Conservation (phyloP, 345 rosid genomes). For the Murraya paniculata region DNA sequence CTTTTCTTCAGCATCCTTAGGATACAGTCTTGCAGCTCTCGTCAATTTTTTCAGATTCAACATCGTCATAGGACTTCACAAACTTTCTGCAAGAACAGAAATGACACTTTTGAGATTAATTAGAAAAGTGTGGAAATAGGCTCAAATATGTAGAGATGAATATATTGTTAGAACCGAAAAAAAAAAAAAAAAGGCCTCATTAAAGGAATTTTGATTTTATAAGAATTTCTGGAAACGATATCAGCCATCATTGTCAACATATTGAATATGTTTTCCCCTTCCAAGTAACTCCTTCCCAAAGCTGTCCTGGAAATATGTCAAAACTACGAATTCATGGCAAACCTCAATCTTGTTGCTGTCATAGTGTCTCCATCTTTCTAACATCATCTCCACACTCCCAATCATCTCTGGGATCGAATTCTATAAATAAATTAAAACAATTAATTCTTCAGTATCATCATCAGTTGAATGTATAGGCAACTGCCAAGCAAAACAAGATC, state of each 20-base stretch:
- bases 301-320: constrained; percentile 53
- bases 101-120: too few relatives aligned
- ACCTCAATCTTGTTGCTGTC: constrained; percentile 40
- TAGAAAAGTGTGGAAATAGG: neutral
- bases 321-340: constrained; percentile 29
- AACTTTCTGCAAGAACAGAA: constrained; percentile 20
- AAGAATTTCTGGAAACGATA: constrained; percentile 13
- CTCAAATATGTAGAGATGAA: neutral
- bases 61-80: constrained; percentile 6
- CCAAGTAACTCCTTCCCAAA: constrained; percentile 45
- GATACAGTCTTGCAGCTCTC: constrained; percentile 10
- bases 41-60: constrained; percentile 12
- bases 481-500: neutral
- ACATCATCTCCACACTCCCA: constrained; percentile 37
- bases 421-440: constrained; percentile 9
- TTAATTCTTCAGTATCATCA: neutral
- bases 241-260: constrained; percentile 25
- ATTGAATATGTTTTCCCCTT: constrained; percentile 39
- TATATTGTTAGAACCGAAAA: neutral
- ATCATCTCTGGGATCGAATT: constrained; percentile 35
- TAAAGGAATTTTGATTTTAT: constrained; percentile 24
- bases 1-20: constrained; percentile 27
- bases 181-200: constrained; percentile 21
- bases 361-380: constrained; percentile 37
- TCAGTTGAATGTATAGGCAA: too few relatives aligned